Evolutionary conservation across 2,329 filamentous ascomycete species (phyloP).

Genomic region (Biscogniauxia mediterranea): DNA sequence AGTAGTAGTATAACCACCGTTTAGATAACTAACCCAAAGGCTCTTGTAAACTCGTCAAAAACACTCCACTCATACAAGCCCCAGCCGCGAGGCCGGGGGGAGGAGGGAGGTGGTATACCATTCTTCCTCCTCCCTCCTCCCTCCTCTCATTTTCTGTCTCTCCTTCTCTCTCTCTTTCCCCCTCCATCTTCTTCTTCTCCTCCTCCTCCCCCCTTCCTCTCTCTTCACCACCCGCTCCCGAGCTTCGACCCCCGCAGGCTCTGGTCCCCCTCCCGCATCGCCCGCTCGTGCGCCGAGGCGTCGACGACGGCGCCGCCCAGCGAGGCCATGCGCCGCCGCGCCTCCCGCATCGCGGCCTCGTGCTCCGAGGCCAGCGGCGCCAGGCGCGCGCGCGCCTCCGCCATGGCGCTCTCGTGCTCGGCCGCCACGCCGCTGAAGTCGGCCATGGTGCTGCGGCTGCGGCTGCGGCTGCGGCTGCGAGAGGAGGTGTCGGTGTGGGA

Average conservation of each 20-base stretch:
- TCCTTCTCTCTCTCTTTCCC: too few relatives aligned
- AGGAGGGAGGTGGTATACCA: too few relatives aligned
- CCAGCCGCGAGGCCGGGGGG: too few relatives aligned
- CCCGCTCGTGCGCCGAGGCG: conserved; percentile 2
- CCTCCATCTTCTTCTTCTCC: background rate
- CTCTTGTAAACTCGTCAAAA: too few relatives aligned
- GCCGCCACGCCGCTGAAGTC: conserved; percentile 16
- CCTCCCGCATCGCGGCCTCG: conserved; percentile 1
- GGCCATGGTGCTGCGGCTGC: background rate
- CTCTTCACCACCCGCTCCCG: conserved; percentile 1
- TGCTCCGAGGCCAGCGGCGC: conserved; percentile 17
- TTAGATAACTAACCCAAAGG: too few relatives aligned
- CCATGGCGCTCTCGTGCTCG: conserved; percentile 17
- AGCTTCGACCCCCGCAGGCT: conserved; percentile 8
- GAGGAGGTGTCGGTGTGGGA: too few relatives aligned
- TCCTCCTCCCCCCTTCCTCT: background rate
- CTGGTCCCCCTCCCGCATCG: conserved; percentile 11
- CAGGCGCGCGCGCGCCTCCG: conserved; percentile 16
- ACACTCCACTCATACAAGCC: too few relatives aligned
- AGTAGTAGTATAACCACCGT: too few relatives aligned
- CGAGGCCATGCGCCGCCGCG: background rate
- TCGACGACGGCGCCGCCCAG: background rate
- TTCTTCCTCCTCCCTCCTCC: background rate
- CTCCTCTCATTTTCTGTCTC: too few relatives aligned
- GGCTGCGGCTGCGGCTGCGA: too few relatives aligned